These are phyloP conservation scores for Puccinia sorghi DNA, from an alignment of 1,284 basidiomycete genomes.

Conservation along the genomic window DNA sequence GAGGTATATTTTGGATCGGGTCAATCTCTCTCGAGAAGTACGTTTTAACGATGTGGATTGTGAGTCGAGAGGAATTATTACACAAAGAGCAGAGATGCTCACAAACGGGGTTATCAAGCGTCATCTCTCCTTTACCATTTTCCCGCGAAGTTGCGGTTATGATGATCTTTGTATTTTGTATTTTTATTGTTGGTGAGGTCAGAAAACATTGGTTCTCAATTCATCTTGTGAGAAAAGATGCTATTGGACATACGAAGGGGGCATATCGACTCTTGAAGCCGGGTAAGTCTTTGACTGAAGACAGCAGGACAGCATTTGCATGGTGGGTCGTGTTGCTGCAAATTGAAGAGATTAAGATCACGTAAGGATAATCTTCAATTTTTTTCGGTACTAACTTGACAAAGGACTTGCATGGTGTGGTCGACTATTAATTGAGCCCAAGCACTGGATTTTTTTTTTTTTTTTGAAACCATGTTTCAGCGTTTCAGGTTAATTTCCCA, in stretches of 20 bases:
- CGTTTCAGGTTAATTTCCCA: neutral
- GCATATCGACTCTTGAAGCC: conserved; percentile 43
- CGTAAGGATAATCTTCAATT: conserved; percentile 16
- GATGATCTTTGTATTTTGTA: conserved; percentile 22
- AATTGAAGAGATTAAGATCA: conserved; percentile 24
- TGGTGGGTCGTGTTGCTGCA: conserved; percentile 44
- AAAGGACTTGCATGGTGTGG: conserved; percentile 48
- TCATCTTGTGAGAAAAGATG: neutral
- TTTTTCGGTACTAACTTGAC: conserved; percentile 3
- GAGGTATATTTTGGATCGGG: neutral
- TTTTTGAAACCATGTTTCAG: neutral
- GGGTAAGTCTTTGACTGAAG: conserved; percentile 33
- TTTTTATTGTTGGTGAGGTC: neutral
- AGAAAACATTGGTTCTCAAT: neutral
- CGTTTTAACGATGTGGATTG: neutral
- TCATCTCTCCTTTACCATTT: conserved; percentile 43
- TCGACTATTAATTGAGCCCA: conserved; percentile 50
- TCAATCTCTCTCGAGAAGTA: neutral
- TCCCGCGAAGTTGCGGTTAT: conserved; percentile 44
- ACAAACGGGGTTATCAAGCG: conserved; percentile 50
- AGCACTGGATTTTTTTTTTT: conserved; percentile 11
- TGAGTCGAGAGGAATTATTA: neutral
- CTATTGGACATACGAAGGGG: conserved; percentile 39
- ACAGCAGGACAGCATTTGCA: conserved; percentile 44
- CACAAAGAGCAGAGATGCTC: conserved; percentile 1